A percentile compares a stretch with the other conserved stretches of the same genome.
Evolutionary conservation across 306 rosid species (phyloP).

Genomic region (Senna tora): DNA sequence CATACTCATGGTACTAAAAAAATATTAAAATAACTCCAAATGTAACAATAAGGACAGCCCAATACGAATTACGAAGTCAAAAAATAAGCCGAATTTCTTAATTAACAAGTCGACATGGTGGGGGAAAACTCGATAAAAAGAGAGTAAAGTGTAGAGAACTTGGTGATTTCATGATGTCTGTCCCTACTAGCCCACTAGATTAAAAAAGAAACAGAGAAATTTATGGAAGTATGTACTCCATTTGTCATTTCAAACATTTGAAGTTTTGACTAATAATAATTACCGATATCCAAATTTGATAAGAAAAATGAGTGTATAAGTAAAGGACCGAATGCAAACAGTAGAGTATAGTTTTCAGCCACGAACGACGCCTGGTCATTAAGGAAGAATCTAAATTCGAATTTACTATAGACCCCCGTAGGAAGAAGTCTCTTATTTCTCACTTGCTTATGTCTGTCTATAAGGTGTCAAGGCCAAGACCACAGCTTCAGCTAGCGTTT

Average conservation of each 20-base stretch:
- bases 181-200: not conserved
- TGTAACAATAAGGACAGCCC: conserved; percentile 19
- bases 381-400: conserved; percentile 58
- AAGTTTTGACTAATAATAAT: not conserved
- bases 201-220: not conserved
- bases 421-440: conserved; percentile 20
- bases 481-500: too few relatives aligned
- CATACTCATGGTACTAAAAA: not conserved
- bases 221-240: not conserved
- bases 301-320: not conserved
- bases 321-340: conserved; percentile 25
- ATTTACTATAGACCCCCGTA: conserved; percentile 27
- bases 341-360: conserved; percentile 46
- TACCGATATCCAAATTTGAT: not conserved
- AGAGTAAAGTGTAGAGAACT: not conserved
- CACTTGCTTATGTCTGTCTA: conserved; percentile 16
- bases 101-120: conserved; percentile 5
- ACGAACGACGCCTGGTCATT: conserved; percentile 29
- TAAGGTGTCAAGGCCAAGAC: conserved; percentile 14
- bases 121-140: not conserved
- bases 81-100: conserved; percentile 26
- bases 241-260: not conserved
- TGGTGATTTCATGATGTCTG: conserved; percentile 4
- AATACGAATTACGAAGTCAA: conserved; percentile 32
- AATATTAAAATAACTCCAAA: conserved; percentile 8